Percentiles rank a stretch among this genome's conserved stretches.
phyloP scores from a whole-genome alignment of 495 filamentous ascomycete species.

The Talaromyces adpressus region DNA sequence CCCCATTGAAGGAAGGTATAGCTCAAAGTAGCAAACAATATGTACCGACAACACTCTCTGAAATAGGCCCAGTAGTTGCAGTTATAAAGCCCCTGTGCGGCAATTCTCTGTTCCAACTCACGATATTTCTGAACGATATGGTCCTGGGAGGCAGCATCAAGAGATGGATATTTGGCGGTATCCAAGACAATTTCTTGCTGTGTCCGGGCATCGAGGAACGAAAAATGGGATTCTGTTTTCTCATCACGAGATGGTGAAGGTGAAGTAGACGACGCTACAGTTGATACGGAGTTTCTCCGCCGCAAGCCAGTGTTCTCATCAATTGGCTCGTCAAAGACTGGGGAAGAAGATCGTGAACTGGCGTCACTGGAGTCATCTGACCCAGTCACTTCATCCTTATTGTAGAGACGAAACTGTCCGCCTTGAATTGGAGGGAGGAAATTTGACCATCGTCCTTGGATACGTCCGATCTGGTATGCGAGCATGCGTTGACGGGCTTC shows the following conservation, averaged over 20 bases:
- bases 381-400: slow-evolving; percentile 26
- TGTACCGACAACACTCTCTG: slow-evolving; percentile 70
- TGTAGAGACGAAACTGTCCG: slow-evolving; percentile 65
- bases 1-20: slow-evolving; percentile 58
- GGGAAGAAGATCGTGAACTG: slow-evolving; percentile 49
- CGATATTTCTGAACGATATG: slow-evolving; percentile 77
- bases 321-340: slow-evolving; percentile 53
- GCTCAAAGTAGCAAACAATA: slow-evolving; percentile 55
- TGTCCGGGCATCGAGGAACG: slow-evolving; percentile 68
- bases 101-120: slow-evolving; percentile 60
- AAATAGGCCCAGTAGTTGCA: slow-evolving; percentile 83
- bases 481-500: slow-evolving; percentile 74
- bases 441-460: slow-evolving; percentile 80
- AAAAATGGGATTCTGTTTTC: slow-evolving; percentile 35
- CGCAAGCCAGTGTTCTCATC: slow-evolving; percentile 28
- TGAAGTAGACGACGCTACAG: slow-evolving; percentile 30
- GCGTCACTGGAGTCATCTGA: slow-evolving; percentile 35
- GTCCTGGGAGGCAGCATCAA: slow-evolving; percentile 69
- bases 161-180: slow-evolving; percentile 70
- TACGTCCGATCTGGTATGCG: slow-evolving; percentile 73
- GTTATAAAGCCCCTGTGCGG: slow-evolving; percentile 68
- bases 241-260: slow-evolving; percentile 20
- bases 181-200: slow-evolving; percentile 70
- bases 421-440: slow-evolving; percentile 92
- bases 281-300: slow-evolving; percentile 22